Evolutionary conservation across 2,329 filamentous ascomycete genomes (phyloP), one percentile per base, ranked within the genome.

Genomic region (Monosporascus sp.): DNA sequence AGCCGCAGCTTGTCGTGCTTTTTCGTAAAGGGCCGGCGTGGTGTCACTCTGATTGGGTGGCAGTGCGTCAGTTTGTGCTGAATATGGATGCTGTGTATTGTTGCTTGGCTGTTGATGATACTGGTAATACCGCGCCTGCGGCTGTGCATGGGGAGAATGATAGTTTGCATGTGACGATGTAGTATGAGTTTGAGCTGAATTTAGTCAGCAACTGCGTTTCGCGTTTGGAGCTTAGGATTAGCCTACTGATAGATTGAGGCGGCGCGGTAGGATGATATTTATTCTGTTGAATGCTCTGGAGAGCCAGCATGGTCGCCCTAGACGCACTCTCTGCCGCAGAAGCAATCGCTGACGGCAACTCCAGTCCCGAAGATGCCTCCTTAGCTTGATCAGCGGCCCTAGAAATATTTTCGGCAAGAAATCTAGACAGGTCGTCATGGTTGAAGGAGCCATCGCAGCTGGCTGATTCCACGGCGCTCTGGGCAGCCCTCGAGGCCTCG

Each of bases 21-120:
- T 77, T 55, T 84, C 81, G 53, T 84, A 85, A 1, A 85, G 67
- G 1, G 78, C 73, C 0, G 80, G 73, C 20, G 79, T 84, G 0
- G 81, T 75, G 20, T 75, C 78, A 5, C 75, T 77, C 56, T 85
- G 82, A 48, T 82, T 80, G 0, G 82, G 82, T 3, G 82, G 82
- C 0, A 84, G 63, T 7, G 59, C 56, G 22, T 68, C 66, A 26
- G 72, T 72, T 27, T 56, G 41, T 14, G 60, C 47, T 51, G 63
- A 59, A 51, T 65, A 62, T 5, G 58, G 22, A 48, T 55, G 48
- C 31, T 63, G 57, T 11, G 55, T 53, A 49, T 58, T 61, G 9
- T 52, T 43, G 24, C 48, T 16, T 19, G 51, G 36, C 11, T 64
- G 64, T 27, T 64, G 64, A 38, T 56, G 57, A 45, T 64, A 60